A percentile compares a stretch with the other conserved stretches of the same genome.
Evolutionary conservation across 179 eudicot species (phyloP).

Genomic region (Spergularia azorica): DNA sequence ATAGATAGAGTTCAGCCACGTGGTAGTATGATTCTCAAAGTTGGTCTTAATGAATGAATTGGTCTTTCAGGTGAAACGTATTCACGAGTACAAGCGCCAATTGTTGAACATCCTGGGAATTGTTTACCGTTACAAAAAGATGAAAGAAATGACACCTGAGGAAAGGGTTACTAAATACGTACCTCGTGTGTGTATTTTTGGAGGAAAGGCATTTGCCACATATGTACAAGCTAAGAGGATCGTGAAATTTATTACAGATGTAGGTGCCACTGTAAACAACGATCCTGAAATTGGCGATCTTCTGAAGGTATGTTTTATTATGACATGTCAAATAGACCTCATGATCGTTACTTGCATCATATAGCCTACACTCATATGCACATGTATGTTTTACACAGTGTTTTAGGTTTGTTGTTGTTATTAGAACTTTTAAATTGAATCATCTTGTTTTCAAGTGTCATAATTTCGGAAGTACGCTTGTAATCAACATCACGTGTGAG

Average conservation of each 20-base stretch:
- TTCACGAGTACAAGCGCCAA: constrained; percentile 94
- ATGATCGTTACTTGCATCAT: not conserved
- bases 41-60: constrained; percentile 16
- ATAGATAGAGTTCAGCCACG: constrained; percentile 15
- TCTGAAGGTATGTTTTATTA: constrained; percentile 55
- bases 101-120: constrained; percentile 82
- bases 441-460: not conserved
- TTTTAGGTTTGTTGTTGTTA: not conserved
- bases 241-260: constrained; percentile 91
- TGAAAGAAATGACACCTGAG: constrained; percentile 81
- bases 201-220: constrained; percentile 96
- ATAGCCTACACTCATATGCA: not conserved
- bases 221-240: constrained; percentile 95
- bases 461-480: not conserved
- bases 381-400: not conserved
- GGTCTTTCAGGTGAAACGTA: constrained; percentile 74
- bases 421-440: not conserved
- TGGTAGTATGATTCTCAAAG: not conserved
- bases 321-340: not conserved
- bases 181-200: constrained; percentile 93
- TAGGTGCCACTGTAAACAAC: constrained; percentile 77
- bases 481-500: not conserved
- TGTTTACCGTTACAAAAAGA: constrained; percentile 88
- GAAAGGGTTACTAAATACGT: constrained; percentile 64
- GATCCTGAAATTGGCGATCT: constrained; percentile 92